phyloP scores from a whole-genome alignment of 2,329 filamentous ascomycete genomes.

The Scedosporium minutisporum region DNA sequence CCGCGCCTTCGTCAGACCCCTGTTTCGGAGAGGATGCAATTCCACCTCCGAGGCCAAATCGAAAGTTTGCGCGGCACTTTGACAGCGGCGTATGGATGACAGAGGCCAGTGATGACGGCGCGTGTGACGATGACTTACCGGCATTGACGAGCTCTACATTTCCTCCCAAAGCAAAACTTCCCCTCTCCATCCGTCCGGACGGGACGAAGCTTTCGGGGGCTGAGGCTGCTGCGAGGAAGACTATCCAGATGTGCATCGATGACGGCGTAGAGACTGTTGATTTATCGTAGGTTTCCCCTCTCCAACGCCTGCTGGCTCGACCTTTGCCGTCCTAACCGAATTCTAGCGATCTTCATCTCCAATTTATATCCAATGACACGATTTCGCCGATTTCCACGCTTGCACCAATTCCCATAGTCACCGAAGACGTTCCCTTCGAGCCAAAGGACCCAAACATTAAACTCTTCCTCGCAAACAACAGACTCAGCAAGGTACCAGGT shows the following conservation, averaged over 20 bases:
- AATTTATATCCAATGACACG: conserved; percentile 44
- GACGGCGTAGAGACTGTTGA: conserved; percentile 50
- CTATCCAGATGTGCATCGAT: conserved; percentile 46
- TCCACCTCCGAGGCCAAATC: conserved; percentile 31
- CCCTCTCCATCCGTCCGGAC: conserved; percentile 13
- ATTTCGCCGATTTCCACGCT: conserved; percentile 48
- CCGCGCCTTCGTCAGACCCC: conserved; percentile 37
- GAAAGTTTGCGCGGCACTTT: conserved; percentile 46
- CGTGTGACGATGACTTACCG: neutral
- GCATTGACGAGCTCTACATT: neutral
- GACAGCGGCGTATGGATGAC: conserved; percentile 64
- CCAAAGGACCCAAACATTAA: conserved; percentile 49
- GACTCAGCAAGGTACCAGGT: conserved; percentile 43
- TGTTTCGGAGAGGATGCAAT: conserved; percentile 28
- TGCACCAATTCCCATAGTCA: conserved; percentile 41
- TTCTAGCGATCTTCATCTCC: conserved; percentile 34
- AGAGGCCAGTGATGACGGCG: conserved; percentile 25
- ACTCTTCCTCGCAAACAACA: conserved; percentile 53
- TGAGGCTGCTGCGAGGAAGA: conserved; percentile 34
- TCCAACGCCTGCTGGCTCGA: neutral
- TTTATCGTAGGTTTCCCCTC: conserved; percentile 38
- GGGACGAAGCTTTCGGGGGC: conserved; percentile 20
- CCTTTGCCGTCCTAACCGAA: neutral
- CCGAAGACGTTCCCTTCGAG: conserved; percentile 49
- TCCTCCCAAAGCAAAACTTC: conserved; percentile 15